These are phyloP conservation scores for Solanum hybrid DNA, from an alignment of 305 asterid genomes.

Conservation along the genomic window DNA sequence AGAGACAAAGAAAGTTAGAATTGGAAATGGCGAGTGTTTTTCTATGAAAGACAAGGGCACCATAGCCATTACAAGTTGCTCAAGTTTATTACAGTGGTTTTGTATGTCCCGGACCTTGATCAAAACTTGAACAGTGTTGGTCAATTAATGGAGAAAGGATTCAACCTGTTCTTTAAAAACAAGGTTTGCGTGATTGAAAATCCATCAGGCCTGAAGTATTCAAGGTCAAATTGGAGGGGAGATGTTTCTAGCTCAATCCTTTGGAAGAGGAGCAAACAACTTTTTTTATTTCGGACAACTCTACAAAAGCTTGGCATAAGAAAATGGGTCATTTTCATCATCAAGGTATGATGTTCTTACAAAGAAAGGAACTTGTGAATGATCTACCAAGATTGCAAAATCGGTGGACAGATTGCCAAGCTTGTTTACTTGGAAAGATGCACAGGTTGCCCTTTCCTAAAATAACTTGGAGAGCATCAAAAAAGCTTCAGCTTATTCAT, in stretches of 20 bases:
- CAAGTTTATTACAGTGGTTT: background rate
- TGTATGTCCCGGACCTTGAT: background rate
- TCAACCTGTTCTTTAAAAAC: background rate
- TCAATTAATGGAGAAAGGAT: background rate
- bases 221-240: background rate
- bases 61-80: background rate
- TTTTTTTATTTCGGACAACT: background rate
- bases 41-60: background rate
- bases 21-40: background rate
- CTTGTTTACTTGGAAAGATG: background rate
- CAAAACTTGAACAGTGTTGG: background rate
- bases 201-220: background rate
- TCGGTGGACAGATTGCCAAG: no score
- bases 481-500: background rate
- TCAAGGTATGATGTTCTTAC: no score
- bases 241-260: background rate
- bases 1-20: background rate
- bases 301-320: background rate
- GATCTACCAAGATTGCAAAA: no score
- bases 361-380: no score
- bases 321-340: background rate
- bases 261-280: background rate
- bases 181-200: background rate
- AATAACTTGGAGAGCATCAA: background rate
- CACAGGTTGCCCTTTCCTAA: background rate